phyloP scores from a whole-genome alignment of 441 rosid species.

The Pelargonium cotyledonis region DNA sequence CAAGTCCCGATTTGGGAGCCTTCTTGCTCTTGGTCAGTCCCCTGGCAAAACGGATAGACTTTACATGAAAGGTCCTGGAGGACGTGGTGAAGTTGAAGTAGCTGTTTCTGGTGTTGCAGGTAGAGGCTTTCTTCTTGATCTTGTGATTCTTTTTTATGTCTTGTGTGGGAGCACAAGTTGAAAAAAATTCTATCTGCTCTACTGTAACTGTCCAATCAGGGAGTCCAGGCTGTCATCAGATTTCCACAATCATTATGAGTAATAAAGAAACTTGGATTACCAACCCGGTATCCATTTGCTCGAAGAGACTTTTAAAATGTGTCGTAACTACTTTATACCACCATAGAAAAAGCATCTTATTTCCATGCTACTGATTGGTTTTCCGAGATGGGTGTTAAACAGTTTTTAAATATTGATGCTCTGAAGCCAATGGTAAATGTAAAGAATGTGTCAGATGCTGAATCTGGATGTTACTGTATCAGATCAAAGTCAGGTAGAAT shows the following conservation, averaged over 20 bases:
- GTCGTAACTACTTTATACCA: neutral
- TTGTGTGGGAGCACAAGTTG: neutral
- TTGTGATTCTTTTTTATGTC: constrained; percentile 9
- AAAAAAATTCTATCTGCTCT: neutral
- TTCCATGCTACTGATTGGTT: constrained; percentile 1
- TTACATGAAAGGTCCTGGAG: constrained; percentile 96
- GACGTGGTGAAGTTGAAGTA: constrained; percentile 97
- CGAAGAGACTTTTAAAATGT: neutral
- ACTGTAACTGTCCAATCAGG: neutral
- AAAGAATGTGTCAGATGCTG: constrained; percentile 9
- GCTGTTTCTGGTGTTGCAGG: constrained; percentile 94
- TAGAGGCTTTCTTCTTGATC: constrained; percentile 20
- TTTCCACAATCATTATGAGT: neutral
- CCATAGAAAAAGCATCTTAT: neutral
- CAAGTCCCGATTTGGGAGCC: constrained; percentile 72
- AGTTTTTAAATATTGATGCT: constrained; percentile 12
- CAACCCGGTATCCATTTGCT: neutral
- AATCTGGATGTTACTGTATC: constrained; percentile 27
- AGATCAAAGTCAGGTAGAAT: constrained; percentile 90
- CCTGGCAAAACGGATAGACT: constrained; percentile 77
- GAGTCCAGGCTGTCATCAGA: constrained; percentile 3
- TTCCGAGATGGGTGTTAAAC: neutral
- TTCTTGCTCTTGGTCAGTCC: constrained; percentile 65
- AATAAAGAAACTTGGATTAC: neutral
- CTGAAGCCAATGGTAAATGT: constrained; percentile 15